A percentile compares a stretch with the other conserved stretches of the same genome.
Evolutionary conservation across 2,329 filamentous ascomycete species (phyloP).

Genomic region (Ophiostoma ulmi): DNA sequence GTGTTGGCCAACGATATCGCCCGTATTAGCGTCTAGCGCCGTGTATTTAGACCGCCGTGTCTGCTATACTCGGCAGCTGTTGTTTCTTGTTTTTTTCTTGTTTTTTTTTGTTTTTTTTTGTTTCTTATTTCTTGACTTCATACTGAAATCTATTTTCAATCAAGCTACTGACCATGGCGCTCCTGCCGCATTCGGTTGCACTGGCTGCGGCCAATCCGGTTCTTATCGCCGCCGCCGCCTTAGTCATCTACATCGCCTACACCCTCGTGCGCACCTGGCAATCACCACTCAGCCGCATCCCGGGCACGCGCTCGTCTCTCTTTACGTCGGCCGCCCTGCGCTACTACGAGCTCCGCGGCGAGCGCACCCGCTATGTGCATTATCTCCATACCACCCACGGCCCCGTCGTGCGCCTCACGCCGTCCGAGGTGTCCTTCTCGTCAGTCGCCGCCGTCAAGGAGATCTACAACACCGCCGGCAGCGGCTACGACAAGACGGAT

Average conservation of each 20-base stretch:
- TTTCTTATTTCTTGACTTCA: not conserved
- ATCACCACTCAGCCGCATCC: constrained; percentile 40
- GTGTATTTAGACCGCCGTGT: not conserved
- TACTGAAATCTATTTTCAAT: not conserved
- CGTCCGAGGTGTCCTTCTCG: constrained; percentile 56
- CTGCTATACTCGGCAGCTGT: not conserved
- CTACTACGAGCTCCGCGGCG: constrained; percentile 52
- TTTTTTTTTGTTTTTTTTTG: not conserved
- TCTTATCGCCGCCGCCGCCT: not conserved
- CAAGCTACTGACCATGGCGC: not conserved
- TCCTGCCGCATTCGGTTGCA: not conserved
- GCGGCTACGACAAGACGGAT: constrained; percentile 60
- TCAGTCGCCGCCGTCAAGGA: constrained; percentile 54
- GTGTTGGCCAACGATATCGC: constrained; percentile 4
- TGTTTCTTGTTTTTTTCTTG: not conserved
- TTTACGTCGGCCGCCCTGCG: constrained; percentile 50
- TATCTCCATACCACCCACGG: constrained; percentile 51
- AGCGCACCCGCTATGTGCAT: constrained; percentile 53
- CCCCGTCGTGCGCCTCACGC: constrained; percentile 52
- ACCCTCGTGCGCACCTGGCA: constrained; percentile 18
- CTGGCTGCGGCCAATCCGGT: not conserved
- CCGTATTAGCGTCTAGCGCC: not conserved
- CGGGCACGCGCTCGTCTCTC: constrained; percentile 45
- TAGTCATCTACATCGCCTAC: constrained; percentile 20
- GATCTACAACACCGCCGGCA: constrained; percentile 58